phyloP scores from a whole-genome alignment of 179 eudicot genomes.

The Kewa caespitosa region DNA sequence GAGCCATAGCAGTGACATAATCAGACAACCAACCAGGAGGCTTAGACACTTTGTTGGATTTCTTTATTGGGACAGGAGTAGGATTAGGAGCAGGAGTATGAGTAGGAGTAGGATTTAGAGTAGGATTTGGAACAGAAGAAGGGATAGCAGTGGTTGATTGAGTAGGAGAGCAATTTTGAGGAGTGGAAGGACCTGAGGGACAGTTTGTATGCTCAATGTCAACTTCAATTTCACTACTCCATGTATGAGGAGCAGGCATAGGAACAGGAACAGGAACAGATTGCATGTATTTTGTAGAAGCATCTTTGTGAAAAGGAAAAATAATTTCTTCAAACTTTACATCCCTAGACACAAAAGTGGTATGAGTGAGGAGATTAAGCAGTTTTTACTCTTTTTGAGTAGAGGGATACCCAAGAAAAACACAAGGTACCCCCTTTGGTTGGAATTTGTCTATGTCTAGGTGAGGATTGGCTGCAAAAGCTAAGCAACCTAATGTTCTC shows the following conservation, averaged over 20 bases:
- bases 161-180: no score
- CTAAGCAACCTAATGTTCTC: neutral
- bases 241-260: no score
- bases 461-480: neutral
- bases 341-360: neutral
- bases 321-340: neutral
- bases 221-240: no score
- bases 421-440: neutral
- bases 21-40: neutral
- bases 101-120: no score
- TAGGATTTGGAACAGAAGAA: no score
- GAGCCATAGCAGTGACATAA: neutral
- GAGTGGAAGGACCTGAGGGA: no score
- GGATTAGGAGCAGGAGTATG: no score
- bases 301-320: neutral
- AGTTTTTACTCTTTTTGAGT: neutral
- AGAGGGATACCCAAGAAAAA: neutral
- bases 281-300: no score
- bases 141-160: no score
- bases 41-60: neutral
- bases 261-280: no score
- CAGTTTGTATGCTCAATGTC: no score
- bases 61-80: no score
- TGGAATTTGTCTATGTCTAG: neutral
- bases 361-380: neutral